Conservation (phyloP, 2,329 filamentous ascomycete genomes). For the Fusarium palustre region DNA sequence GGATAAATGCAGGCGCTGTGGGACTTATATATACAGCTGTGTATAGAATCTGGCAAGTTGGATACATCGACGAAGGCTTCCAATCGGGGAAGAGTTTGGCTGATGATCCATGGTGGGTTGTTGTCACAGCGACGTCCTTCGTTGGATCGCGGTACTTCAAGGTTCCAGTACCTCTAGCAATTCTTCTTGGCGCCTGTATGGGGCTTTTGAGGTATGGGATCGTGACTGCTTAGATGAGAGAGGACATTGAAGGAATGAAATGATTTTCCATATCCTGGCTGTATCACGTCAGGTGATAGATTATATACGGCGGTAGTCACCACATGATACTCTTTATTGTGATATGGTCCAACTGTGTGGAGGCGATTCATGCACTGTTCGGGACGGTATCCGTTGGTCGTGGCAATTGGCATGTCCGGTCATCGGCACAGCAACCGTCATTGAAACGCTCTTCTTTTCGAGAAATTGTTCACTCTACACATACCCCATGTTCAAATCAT, state of each 20-base stretch:
- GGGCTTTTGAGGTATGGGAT: constrained; percentile 14
- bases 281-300: fast-evolving
- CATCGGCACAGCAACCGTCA: constrained; percentile 2
- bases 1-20: constrained; percentile 70
- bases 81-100: constrained; percentile 64
- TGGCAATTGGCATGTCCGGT: background rate
- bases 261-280: background rate
- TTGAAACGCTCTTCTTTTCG: fast-evolving
- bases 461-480: too few species aligned
- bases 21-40: constrained; percentile 73
- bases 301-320: fast-evolving
- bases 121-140: constrained; percentile 61
- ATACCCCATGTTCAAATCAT: fast-evolving
- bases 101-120: constrained; percentile 72
- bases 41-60: constrained; percentile 72
- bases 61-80: constrained; percentile 64
- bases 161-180: background rate
- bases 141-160: constrained; percentile 12
- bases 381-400: constrained; percentile 17
- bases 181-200: constrained; percentile 15
- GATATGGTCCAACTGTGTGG: background rate
- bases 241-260: fast-evolving
- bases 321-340: fast-evolving
- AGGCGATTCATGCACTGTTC: background rate
- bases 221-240: background rate